Percentiles rank a stretch among this genome's conserved stretches.
These are phyloP conservation scores for Isatis lusitanica DNA, from an alignment of 441 rosid genomes.

Conservation along the genomic window DNA sequence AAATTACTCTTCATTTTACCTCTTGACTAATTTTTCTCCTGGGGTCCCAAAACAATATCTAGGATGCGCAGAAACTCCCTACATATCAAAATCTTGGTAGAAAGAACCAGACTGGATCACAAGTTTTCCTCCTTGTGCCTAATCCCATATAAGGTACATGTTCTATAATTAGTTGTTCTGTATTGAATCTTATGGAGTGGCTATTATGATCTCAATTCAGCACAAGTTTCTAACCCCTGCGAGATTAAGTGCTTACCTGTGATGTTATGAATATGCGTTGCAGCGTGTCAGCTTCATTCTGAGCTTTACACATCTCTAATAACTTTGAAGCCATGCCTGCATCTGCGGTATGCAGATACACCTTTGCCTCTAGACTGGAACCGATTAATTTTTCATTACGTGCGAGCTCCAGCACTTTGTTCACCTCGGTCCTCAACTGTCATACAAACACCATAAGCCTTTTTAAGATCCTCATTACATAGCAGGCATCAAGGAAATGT, in stretches of 20 bases:
- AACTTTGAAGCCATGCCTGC: slow-evolving; percentile 57
- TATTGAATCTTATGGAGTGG: background rate
- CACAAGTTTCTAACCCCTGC: background rate
- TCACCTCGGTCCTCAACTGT: slow-evolving; percentile 95
- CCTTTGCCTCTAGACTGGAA: slow-evolving; percentile 95
- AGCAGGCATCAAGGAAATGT: background rate
- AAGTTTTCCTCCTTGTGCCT: background rate
- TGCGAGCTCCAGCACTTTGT: slow-evolving; percentile 87
- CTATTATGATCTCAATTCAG: background rate
- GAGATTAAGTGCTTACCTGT: slow-evolving; percentile 52
- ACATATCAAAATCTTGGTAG: background rate
- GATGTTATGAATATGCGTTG: slow-evolving; percentile 86
- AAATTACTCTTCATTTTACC: background rate
- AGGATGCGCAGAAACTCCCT: background rate
- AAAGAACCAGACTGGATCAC: slow-evolving; percentile 2
- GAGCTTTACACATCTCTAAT: slow-evolving; percentile 52
- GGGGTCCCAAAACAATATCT: background rate
- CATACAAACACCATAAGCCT: slow-evolving; percentile 2
- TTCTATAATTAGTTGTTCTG: background rate
- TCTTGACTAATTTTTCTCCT: background rate
- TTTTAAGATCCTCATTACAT: slow-evolving; percentile 6
- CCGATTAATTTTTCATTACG: slow-evolving; percentile 82
- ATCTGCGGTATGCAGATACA: slow-evolving; percentile 60
- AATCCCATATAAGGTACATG: background rate
- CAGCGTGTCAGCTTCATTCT: slow-evolving; percentile 71